Base-by-base conservation (phyloP, 495 filamentous ascomycete species). In the Hypoxylon fragiforme region DNA sequence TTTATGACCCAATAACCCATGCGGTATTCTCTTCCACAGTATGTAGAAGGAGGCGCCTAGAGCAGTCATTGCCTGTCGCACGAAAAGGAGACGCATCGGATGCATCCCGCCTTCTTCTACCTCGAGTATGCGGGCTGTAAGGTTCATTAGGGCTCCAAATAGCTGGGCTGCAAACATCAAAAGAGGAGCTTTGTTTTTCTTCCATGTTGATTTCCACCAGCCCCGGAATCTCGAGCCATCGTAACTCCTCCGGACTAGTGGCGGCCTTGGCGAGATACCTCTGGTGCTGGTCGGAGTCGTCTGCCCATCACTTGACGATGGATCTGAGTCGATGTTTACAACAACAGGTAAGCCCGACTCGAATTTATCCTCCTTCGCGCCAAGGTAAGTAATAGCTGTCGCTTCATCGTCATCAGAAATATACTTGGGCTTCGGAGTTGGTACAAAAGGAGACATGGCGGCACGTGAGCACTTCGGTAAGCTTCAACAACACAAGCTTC, bases 11-110 rank as follows among this genome's bases (percentile, higher is more conserved):
- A 95, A 73, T 2, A 92, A 87, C 39, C 83, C 85, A 46, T 89
- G 64, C 0, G 85, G 82, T 0, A 90, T 81, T 7, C 76, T 74
- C 15, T 74, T 80, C 61, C 77, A 82, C 79, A 80, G 90, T 83
- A 95, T 91, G 70, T 92, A 97, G 14, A 82, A 57, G 39, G 77
- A 80, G 24, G 85, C 84, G 34, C 85, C 72, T 2, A 89, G 14
- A 1, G 82, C 70, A 0, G 92, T 97, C 51, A 96, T 81, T 35
- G 76, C 77, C 87, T 95, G 94, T 18, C 94, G 81, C 3, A 78
- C 86, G 66, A 96, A 95, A 30, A 97, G 79, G 44, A 98, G 85
- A 73, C 96, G 92, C 62, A 95, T 87, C 7, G 92, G 89, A 73
- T 95, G 83, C 76, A 94, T 85, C 0, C 79, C 83, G 3, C 35